phyloP scores from a whole-genome alignment of 805 yeast genomes.

The Saccharomycopsis olivae region DNA sequence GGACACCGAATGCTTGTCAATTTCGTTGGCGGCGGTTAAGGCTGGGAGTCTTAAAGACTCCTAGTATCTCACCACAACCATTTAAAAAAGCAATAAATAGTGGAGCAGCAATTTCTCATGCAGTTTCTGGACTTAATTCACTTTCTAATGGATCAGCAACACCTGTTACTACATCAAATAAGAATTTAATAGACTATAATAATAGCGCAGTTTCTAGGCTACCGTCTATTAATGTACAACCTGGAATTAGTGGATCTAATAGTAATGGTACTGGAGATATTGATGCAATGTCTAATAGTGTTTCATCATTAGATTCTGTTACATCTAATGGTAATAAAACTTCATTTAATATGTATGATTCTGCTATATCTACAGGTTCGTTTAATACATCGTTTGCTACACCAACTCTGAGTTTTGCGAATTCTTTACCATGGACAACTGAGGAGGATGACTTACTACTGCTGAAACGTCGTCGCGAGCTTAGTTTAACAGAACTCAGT shows the following conservation, averaged over 20 bases:
- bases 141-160: too few species aligned
- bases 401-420: neutral
- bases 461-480: slow-evolving; percentile 42
- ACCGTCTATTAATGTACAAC: too few species aligned
- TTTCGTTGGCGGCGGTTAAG: slow-evolving; percentile 76
- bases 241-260: too few species aligned
- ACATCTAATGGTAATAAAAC: slow-evolving; percentile 1
- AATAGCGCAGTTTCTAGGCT: too few species aligned
- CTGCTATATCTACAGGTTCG: neutral
- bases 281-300: slow-evolving; percentile 12
- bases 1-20: slow-evolving; percentile 86
- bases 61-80: slow-evolving; percentile 18
- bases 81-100: neutral
- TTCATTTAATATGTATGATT: slow-evolving; percentile 11
- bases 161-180: too few species aligned
- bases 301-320: slow-evolving; percentile 7
- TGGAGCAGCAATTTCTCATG: neutral
- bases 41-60: slow-evolving; percentile 29
- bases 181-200: too few species aligned
- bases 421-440: slow-evolving; percentile 29
- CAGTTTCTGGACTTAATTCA: slow-evolving; percentile 13
- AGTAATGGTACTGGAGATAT: neutral
- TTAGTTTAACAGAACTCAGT: slow-evolving; percentile 62
- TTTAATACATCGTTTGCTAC: neutral
- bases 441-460: slow-evolving; percentile 67